Conservation (phyloP, 176 grass and related monocot genomes). For the Cenchrus fungigraminus region DNA sequence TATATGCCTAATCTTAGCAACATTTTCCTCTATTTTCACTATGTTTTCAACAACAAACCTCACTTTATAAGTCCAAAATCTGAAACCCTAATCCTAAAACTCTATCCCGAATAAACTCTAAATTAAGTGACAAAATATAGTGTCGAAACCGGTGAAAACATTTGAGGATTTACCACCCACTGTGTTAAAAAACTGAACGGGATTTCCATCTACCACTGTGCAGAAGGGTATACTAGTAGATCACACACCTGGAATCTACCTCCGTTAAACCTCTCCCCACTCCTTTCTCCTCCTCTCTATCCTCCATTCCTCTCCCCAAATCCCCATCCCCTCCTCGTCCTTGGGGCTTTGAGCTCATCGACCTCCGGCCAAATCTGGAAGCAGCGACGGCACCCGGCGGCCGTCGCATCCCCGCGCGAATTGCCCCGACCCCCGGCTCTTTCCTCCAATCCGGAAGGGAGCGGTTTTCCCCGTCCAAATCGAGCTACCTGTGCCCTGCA, state of each 20-base stretch:
- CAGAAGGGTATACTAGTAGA: background rate
- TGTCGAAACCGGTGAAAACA: no score
- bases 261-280: background rate
- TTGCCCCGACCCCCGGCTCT: background rate
- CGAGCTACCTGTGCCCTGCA: background rate
- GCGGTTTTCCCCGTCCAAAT: background rate
- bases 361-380: slow-evolving; percentile 16
- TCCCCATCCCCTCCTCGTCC: background rate
- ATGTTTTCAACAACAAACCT: no score
- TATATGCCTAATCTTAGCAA: no score
- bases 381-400: background rate
- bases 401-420: background rate
- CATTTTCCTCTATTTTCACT: no score
- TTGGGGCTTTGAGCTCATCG: background rate
- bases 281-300: background rate
- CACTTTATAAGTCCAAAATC: no score
- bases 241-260: background rate
- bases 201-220: background rate
- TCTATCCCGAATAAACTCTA: no score
- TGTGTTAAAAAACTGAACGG: no score
- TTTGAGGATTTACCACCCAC: no score
- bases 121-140: no score
- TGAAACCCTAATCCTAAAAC: no score
- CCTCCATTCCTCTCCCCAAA: background rate
- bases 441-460: background rate